These are phyloP conservation scores for Euclidium syriacum DNA, from an alignment of 345 rosid species.

Conservation along the genomic window DNA sequence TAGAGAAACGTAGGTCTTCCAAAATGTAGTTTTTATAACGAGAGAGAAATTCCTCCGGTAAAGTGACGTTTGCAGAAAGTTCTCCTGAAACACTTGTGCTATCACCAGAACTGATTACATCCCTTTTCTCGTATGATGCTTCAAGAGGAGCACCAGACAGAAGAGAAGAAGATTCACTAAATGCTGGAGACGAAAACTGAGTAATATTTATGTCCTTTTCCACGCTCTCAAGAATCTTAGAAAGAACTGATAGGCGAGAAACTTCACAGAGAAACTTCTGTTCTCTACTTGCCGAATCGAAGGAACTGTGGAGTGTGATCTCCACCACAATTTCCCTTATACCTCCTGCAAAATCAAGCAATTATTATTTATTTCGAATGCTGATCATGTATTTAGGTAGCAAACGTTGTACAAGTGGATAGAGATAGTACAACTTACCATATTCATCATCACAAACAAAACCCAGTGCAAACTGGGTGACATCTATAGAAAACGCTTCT, in stretches of 20 bases:
- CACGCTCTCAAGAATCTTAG: slow-evolving; percentile 46
- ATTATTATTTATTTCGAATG: not conserved
- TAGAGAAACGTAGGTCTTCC: slow-evolving; percentile 47
- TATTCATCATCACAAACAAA: slow-evolving; percentile 53
- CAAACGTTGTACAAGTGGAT: slow-evolving; percentile 12
- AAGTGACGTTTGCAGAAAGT: slow-evolving; percentile 15
- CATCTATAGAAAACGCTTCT: slow-evolving; percentile 41
- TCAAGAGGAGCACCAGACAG: slow-evolving; percentile 34
- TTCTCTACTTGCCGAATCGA: slow-evolving; percentile 37
- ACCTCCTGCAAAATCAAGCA: slow-evolving; percentile 47
- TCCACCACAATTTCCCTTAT: slow-evolving; percentile 55
- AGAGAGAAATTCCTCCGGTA: slow-evolving; percentile 28
- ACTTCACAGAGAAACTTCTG: slow-evolving; percentile 53
- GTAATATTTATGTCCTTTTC: slow-evolving; percentile 47
- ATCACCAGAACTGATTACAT: slow-evolving; percentile 35
- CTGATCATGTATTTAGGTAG: slow-evolving; percentile 15
- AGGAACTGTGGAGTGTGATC: slow-evolving; percentile 49
- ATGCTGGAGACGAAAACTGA: slow-evolving; percentile 44
- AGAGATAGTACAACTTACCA: slow-evolving; percentile 42
- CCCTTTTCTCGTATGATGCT: slow-evolving; percentile 30
- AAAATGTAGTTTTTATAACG: slow-evolving; percentile 53
- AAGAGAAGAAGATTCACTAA: slow-evolving; percentile 39
- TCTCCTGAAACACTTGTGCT: slow-evolving; percentile 37
- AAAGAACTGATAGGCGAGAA: slow-evolving; percentile 56
- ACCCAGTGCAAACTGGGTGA: slow-evolving; percentile 53